Evolutionary conservation across 257 asterid species (phyloP), one percentile per base, ranked within the genome.

Genomic region (Salvia miltiorrhiza): DNA sequence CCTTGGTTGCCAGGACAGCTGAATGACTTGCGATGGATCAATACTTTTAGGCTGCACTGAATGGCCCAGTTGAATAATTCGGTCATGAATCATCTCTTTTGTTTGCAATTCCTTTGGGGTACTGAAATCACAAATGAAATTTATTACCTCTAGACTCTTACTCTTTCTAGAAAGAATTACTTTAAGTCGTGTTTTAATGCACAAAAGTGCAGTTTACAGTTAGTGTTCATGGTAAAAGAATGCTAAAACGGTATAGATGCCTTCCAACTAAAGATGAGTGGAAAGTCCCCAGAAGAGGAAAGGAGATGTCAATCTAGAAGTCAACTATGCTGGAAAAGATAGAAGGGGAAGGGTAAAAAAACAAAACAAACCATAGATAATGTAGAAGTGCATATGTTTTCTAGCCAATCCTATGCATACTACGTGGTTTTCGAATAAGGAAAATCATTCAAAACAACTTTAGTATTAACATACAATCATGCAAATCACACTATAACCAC

Each of bases 1-100:
- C 98, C 98, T 92, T 87, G 96, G 98, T 72, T 55, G 94, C 98
- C 98, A 83, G 8, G 94, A 82, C 63, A 92, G 82, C 71, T 83
- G 89, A 75, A 77, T 41, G 40, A 82, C 96, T 76, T 40, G 77
- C 49, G 98, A 81, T 7, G 95, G 98, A 71, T 87, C 88, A 66
- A 81, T 47, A 33, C 63, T 67, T 73, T 72, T 76, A 52, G 72
- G 76, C 23, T 59, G 76, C 63, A 32, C 28, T 17, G 70, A 72
- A 56, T 35, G 69, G 56, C 71, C 79, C 53, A 56, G 47, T 75
- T 54, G 77, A 69, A 69, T 61, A 55, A 59, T 20, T n/a, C 16
- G 26, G n/a, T 74, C 83, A 67, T 76, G 78, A 63, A 74, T 81
- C 73, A 65, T 81, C 76, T 81, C 85, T 69, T 77, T 78, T 39